Percentiles rank a stretch among this genome's conserved stretches.
phyloP scores from a whole-genome alignment of 352 stramenopile species.

The Phytophthora megakarya region DNA sequence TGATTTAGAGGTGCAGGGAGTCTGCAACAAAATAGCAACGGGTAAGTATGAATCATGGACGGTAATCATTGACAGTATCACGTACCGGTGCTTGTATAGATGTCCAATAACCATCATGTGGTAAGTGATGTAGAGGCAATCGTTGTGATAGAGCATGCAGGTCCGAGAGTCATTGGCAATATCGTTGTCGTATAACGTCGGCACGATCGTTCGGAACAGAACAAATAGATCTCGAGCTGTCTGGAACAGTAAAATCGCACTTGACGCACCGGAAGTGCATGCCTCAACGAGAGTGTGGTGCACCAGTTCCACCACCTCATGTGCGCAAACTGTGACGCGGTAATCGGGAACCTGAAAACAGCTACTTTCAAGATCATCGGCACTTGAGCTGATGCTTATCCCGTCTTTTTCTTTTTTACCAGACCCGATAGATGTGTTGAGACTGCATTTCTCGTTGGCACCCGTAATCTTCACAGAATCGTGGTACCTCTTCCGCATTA shows the following conservation, averaged over 20 bases:
- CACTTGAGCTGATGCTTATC: conserved; percentile 5
- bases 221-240: conserved; percentile 79
- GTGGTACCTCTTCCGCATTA: conserved; percentile 65
- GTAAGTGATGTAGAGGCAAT: conserved; percentile 81
- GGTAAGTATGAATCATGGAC: background rate
- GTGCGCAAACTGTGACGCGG: conserved; percentile 54
- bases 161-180: conserved; percentile 67
- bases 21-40: conserved; percentile 23
- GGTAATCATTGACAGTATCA: background rate
- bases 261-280: conserved; percentile 46
- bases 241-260: conserved; percentile 72
- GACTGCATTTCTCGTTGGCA: conserved; percentile 59
- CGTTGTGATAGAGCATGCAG: conserved; percentile 87
- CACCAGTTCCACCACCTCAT: conserved; percentile 64
- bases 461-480: conserved; percentile 65
- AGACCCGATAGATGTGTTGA: conserved; percentile 41
- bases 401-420: conserved; percentile 45
- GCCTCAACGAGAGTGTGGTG: conserved; percentile 72
- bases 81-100: conserved; percentile 73
- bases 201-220: conserved; percentile 70
- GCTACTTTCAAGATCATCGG: conserved; percentile 50
- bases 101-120: conserved; percentile 81
- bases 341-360: conserved; percentile 75
- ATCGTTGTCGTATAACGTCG: conserved; percentile 67
- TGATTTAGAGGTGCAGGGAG: conserved; percentile 58